Evolutionary conservation across 306 rosid genomes (phyloP).

Genomic region (Medicago lupulina): DNA sequence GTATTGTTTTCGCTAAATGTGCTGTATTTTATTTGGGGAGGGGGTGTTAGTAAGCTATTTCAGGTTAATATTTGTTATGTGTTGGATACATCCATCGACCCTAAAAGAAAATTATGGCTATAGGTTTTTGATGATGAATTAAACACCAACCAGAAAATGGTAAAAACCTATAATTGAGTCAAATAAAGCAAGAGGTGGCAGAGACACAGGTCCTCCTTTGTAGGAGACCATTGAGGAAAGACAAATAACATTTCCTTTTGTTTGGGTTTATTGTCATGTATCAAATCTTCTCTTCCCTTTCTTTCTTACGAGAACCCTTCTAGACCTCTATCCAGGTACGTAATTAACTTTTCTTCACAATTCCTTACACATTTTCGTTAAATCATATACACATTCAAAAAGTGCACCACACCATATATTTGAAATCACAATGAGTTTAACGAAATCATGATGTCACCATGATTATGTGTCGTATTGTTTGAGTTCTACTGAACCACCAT

Average conservation of each 20-base stretch:
- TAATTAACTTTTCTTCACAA: conserved; percentile 2
- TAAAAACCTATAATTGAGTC: conserved; percentile 57
- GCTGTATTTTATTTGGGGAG: background rate
- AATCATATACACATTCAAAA: background rate
- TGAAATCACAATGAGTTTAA: background rate
- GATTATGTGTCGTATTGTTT: background rate
- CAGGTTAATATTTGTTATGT: conserved; percentile 21
- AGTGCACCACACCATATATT: background rate
- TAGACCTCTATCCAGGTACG: conserved; percentile 50
- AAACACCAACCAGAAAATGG: conserved; percentile 17
- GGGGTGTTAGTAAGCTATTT: conserved; percentile 8
- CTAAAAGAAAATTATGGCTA: conserved; percentile 8
- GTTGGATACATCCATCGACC: background rate
- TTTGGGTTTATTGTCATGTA: conserved; percentile 26
- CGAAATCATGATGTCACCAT: background rate
- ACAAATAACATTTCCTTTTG: conserved; percentile 36
- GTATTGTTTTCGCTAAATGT: background rate
- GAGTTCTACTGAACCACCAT: too few species aligned
- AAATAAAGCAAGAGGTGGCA: conserved; percentile 52
- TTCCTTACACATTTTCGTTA: background rate
- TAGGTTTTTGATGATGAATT: background rate
- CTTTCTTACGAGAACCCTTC: conserved; percentile 45
- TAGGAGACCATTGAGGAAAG: conserved; percentile 54
- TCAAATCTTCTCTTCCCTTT: conserved; percentile 25
- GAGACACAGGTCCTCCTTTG: conserved; percentile 53